Evolutionary conservation across 495 filamentous ascomycete genomes (phyloP).

Genomic region (Tuber microsphaerosporum): DNA sequence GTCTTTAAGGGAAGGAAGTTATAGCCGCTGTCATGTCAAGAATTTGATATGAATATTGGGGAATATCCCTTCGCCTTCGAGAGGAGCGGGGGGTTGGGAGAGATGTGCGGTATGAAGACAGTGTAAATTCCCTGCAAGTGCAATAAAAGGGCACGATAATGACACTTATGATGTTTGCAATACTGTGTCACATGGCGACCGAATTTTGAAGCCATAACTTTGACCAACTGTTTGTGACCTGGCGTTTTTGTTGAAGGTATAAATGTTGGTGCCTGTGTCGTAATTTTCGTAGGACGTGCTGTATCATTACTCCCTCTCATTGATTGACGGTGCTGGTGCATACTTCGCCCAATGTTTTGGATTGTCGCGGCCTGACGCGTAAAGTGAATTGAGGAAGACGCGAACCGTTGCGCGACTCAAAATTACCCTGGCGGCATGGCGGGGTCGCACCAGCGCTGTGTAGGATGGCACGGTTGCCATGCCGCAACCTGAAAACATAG

Average conservation of each 20-base stretch:
- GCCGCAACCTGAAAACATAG: constrained; percentile 12
- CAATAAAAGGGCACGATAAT: not conserved
- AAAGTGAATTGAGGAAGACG: constrained; percentile 13
- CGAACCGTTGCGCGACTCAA: constrained; percentile 9
- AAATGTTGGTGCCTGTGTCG: not conserved
- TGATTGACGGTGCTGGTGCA: not conserved
- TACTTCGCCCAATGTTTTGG: not conserved
- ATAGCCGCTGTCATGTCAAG: not conserved
- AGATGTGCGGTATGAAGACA: not conserved
- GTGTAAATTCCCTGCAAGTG: not conserved
- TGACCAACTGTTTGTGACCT: not conserved
- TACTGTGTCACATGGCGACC: not conserved
- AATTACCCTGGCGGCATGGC: not conserved
- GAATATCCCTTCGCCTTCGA: no score
- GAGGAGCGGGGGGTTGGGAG: not conserved
- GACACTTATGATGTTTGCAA: not conserved
- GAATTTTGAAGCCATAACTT: not conserved
- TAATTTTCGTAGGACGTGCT: not conserved
- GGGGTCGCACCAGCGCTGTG: not conserved
- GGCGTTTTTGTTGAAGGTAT: not conserved
- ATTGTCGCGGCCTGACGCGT: constrained; percentile 6
- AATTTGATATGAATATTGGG: not conserved
- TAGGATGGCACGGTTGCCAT: constrained; percentile 13
- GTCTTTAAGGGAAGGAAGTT: not conserved
- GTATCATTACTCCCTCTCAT: not conserved